A percentile compares a stretch with the other conserved stretches of the same genome.
phyloP scores from a whole-genome alignment of 108 stramenopile species.

The Skeletonema costatum region DNA sequence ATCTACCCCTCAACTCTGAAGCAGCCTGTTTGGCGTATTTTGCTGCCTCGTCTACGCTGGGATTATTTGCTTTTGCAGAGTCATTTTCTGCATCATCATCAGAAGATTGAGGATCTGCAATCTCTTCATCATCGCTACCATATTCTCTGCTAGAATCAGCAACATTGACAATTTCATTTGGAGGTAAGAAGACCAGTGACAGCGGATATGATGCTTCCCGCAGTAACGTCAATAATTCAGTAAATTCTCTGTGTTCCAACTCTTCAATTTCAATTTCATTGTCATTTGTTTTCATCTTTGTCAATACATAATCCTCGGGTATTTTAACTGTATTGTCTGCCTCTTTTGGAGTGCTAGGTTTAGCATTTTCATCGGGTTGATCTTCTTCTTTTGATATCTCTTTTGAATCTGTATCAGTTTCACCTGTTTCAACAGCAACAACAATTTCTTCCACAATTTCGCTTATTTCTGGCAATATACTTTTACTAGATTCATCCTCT shows the following conservation, averaged over 20 bases:
- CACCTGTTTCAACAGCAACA: background rate
- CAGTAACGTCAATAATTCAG: background rate
- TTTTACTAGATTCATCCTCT: background rate
- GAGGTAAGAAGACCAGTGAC: background rate
- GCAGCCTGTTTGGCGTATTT: conserved; percentile 41
- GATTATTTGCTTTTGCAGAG: background rate
- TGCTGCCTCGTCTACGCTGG: conserved; percentile 32
- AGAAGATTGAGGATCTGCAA: background rate
- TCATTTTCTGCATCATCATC: background rate
- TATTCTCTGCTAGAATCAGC: background rate
- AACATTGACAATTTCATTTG: background rate
- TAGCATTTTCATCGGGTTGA: background rate
- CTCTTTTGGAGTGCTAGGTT: background rate
- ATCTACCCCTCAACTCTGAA: conserved; percentile 31
- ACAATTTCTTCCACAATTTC: background rate
- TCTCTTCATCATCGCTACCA: background rate
- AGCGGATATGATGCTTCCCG: conserved; percentile 7
- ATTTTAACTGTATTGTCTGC: background rate
- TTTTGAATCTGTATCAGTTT: background rate
- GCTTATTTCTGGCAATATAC: background rate
- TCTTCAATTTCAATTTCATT: background rate
- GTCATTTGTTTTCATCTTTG: background rate
- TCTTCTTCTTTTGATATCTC: background rate
- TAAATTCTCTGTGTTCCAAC: conserved; percentile 2
- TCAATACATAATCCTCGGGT: conserved; percentile 4